These are phyloP conservation scores for Penicillium rolfsii DNA, from an alignment of 2,329 filamentous ascomycete species.

Conservation along the genomic window DNA sequence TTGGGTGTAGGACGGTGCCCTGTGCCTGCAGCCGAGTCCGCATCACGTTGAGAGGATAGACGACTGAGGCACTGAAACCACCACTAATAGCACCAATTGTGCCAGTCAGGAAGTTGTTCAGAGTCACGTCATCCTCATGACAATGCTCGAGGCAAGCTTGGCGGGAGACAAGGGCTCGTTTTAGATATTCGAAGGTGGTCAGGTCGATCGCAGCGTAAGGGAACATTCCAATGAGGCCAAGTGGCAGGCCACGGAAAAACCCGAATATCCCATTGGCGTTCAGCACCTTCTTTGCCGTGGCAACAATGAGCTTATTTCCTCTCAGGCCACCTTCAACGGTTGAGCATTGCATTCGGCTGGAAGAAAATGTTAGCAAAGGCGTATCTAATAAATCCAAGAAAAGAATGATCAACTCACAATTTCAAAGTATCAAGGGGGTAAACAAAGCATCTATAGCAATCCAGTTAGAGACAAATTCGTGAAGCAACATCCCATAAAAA, in stretches of 20 bases:
- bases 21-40: conserved; percentile 91
- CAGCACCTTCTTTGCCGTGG: conserved; percentile 87
- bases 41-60: conserved; percentile 93
- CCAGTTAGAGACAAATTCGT: conserved; percentile 26
- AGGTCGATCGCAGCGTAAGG: conserved; percentile 97
- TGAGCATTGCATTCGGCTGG: conserved; percentile 87
- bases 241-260: conserved; percentile 89
- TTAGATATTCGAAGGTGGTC: conserved; percentile 91
- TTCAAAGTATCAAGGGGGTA: conserved; percentile 79
- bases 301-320: conserved; percentile 79
- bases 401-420: conserved; percentile 53
- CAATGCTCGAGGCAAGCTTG: conserved; percentile 71
- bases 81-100: conserved; percentile 89
- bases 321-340: conserved; percentile 82
- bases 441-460: conserved; percentile 70
- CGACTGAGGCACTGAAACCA: conserved; percentile 87
- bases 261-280: conserved; percentile 71
- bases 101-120: conserved; percentile 81
- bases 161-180: conserved; percentile 70
- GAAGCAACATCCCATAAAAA: background rate
- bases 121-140: conserved; percentile 79
- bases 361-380: conserved; percentile 12
- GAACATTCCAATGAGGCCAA: conserved; percentile 95
- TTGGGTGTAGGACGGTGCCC: conserved; percentile 86
- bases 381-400: background rate